Evolutionary conservation across 805 yeast species (phyloP), one percentile per base, ranked within the genome.

Genomic region (Yarrowia bubula): DNA sequence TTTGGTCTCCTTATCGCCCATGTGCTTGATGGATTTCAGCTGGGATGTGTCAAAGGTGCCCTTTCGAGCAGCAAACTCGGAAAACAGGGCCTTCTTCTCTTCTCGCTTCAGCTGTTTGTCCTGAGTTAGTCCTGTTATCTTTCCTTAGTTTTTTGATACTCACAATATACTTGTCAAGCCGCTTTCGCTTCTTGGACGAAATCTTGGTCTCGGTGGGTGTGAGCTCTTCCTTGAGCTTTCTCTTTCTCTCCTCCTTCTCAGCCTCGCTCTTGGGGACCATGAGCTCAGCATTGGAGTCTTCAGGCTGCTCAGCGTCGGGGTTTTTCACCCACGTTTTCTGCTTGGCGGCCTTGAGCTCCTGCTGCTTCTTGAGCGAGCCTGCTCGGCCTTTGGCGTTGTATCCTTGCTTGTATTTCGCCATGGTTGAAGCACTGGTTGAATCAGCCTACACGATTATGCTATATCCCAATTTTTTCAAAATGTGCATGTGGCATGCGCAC

Each of bases 21-120:
- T 81, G 5, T 82, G 80, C 72, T 91, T 92, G 18, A 96, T 84
- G 39, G 95, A 86, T 31, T 84, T 86, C 68, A 91, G 78, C 11
- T 84, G 70, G 0, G 86, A 77, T 0, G 96, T 85, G 72, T 92
- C 96, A 53, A 93, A 81, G 65, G 82, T 80, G 1, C 90, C 84
- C 68, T 87, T 86, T 33, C 51, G 50, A 43, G 50, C 51, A 18
- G 64, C 50, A 44, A 58, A 43, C 15, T 58, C 64, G 15, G 64
- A 43, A 47, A 93, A 78, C 64, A 93, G 78, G 2, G 83, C 82
- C 70, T 89, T 89, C 75, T 89, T 89, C 76, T 93, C 98, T 74
- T 93, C 96, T 72, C 96, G 80, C 71, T 88, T 88, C 70, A 92
- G 73, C 74, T 92, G 97, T 76, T 90, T 96, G 66, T 92, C 79